Percentiles rank a stretch among this genome's conserved stretches.
Conservation (phyloP, 805 yeast genomes). For the Candida oleophila region DNA sequence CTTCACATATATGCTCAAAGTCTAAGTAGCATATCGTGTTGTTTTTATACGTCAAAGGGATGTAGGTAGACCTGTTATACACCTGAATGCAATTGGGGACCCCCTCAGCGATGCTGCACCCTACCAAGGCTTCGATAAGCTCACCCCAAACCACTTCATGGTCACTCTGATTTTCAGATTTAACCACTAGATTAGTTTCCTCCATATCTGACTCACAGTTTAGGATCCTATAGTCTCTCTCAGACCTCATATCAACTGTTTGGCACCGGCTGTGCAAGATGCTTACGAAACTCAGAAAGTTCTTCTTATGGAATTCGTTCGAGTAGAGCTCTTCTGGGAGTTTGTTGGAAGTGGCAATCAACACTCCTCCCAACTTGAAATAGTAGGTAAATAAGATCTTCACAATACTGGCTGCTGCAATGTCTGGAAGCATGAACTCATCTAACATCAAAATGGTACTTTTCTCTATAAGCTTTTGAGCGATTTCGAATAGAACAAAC, state of each 20-base stretch:
- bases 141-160: conserved; percentile 34
- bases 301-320: conserved; percentile 58
- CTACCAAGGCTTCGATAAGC: conserved; percentile 20
- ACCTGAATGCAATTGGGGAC: conserved; percentile 39
- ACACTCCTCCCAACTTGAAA: conserved; percentile 71
- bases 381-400: conserved; percentile 64
- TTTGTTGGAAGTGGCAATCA: conserved; percentile 72
- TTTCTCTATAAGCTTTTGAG: conserved; percentile 57
- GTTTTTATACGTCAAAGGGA: conserved; percentile 41
- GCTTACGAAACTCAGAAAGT: conserved; percentile 55
- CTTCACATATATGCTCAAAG: conserved; percentile 55
- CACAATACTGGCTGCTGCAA: conserved; percentile 70
- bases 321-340: conserved; percentile 72
- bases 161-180: conserved; percentile 14
- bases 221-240: conserved; percentile 52
- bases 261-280: conserved; percentile 60
- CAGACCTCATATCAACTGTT: conserved; percentile 60
- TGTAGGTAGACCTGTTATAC: conserved; percentile 51
- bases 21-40: conserved; percentile 47
- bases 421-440: conserved; percentile 76
- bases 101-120: conserved; percentile 12
- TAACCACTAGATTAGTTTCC: conserved; percentile 33
- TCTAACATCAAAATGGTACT: conserved; percentile 64
- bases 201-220: background rate
- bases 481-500: conserved; percentile 62